phyloP scores from a whole-genome alignment of 2,329 filamentous ascomycete species.

The Atkinsonella texensis region DNA sequence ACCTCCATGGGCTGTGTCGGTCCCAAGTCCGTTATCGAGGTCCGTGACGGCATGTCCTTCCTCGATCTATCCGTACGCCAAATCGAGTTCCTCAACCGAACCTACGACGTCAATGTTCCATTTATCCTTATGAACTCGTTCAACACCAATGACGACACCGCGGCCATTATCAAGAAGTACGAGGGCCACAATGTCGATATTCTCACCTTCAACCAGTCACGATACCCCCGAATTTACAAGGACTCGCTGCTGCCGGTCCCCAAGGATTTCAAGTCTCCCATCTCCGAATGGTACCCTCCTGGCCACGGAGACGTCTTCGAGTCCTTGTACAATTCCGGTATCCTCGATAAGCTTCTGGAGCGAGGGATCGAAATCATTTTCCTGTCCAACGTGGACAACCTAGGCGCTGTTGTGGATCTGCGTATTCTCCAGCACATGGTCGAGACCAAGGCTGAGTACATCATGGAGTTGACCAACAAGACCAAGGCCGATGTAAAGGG shows the following conservation, averaged over 20 bases:
- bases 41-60: slow-evolving; percentile 99
- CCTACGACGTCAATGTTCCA: slow-evolving; percentile 91
- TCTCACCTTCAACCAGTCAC: slow-evolving; percentile 98
- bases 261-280: slow-evolving; percentile 75
- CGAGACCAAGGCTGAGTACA: slow-evolving; percentile 92
- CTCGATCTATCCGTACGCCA: slow-evolving; percentile 95
- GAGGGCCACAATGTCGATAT: slow-evolving; percentile 99
- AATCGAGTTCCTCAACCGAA: slow-evolving; percentile 98
- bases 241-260: slow-evolving; percentile 94
- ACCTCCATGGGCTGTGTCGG: slow-evolving; percentile 99
- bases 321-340: slow-evolving; percentile 98
- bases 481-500: slow-evolving; percentile 99
- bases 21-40: slow-evolving; percentile 98
- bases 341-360: slow-evolving; percentile 89
- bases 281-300: slow-evolving; percentile 96
- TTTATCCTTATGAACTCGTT: slow-evolving; percentile 99
- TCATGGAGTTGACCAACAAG: slow-evolving; percentile 99
- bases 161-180: slow-evolving; percentile 99
- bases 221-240: slow-evolving; percentile 96
- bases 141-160: slow-evolving; percentile 98
- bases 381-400: slow-evolving; percentile 97
- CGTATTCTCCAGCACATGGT: slow-evolving; percentile 99
- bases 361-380: slow-evolving; percentile 97
- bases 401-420: slow-evolving; percentile 94
- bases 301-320: slow-evolving; percentile 99